A percentile compares a stretch with the other conserved stretches of the same genome.
Conservation (phyloP, 805 yeast genomes). For the Millerago galiae region DNA sequence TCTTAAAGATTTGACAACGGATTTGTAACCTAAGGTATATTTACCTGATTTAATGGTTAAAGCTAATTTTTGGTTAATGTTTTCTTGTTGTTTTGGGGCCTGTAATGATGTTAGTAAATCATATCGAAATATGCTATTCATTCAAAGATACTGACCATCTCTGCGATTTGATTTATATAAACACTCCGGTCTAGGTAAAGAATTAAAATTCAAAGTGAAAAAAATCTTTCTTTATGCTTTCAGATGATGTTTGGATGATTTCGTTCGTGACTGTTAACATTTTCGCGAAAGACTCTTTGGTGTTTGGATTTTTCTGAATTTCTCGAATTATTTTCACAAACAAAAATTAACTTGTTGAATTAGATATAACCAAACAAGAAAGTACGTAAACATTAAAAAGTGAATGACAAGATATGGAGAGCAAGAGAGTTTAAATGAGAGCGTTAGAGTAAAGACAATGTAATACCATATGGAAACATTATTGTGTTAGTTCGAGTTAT, state of each 20-base stretch:
- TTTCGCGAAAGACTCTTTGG: conserved; percentile 2
- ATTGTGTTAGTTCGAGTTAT: too few relatives aligned
- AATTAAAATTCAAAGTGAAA: conserved; percentile 4
- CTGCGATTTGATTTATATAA: conserved; percentile 57
- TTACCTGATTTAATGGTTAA: conserved; percentile 98
- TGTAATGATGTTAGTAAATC: conserved; percentile 38
- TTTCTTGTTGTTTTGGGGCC: conserved; percentile 97
- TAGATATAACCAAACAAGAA: conserved; percentile 15
- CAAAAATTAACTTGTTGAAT: conserved; percentile 1
- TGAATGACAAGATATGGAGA: too few relatives aligned
- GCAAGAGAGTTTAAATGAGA: too few relatives aligned
- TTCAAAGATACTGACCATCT: conserved; percentile 81
- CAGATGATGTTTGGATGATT: conserved; percentile 5
- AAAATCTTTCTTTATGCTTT: neutral
- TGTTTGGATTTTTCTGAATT: conserved; percentile 1
- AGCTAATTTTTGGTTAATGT: conserved; percentile 97
- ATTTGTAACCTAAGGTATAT: conserved; percentile 99
- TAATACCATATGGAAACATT: too few relatives aligned
- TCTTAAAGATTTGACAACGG: conserved; percentile 96
- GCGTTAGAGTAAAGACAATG: neutral
- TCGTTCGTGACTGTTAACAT: neutral
- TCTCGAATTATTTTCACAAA: conserved; percentile 11
- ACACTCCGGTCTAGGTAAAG: conserved; percentile 87
- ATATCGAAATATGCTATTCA: conserved; percentile 2
- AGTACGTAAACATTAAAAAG: conserved; percentile 13